A percentile compares a stretch with the other conserved stretches of the same genome.
Conservation (phyloP, 75 land plant genomes). For the Selaginella tamariscina region DNA sequence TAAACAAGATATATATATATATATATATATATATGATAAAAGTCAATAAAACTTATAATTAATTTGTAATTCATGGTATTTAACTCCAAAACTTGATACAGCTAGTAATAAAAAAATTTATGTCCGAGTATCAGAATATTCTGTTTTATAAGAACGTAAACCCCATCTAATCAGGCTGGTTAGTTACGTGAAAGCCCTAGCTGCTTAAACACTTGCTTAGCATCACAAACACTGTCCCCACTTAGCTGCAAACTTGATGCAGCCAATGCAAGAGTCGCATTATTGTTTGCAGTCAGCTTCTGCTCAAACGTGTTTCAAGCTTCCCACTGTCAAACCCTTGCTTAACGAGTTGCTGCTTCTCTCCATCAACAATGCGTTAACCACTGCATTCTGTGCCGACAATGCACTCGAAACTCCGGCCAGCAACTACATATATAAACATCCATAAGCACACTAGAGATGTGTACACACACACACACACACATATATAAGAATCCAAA, state of each 20-base stretch:
- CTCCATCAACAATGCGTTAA: background rate
- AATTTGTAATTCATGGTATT: too few species aligned
- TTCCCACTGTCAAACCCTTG: conserved; percentile 4
- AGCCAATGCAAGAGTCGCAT: conserved; percentile 53
- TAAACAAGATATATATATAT: too few species aligned
- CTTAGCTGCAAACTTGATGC: background rate
- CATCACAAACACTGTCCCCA: background rate
- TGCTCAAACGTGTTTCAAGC: conserved; percentile 74
- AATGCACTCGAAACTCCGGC: background rate
- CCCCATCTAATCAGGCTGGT: too few species aligned
- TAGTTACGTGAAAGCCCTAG: background rate
- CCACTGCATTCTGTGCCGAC: background rate
- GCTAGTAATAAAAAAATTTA: too few species aligned
- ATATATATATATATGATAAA: too few species aligned
- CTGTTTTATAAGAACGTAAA: too few species aligned
- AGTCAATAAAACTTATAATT: too few species aligned
- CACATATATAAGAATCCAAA: background rate
- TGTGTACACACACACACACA: too few species aligned
- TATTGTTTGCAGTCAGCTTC: conserved; percentile 70
- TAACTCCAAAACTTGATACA: too few species aligned
- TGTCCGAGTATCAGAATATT: too few species aligned
- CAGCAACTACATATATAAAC: background rate
- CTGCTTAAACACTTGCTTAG: background rate
- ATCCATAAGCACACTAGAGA: background rate
- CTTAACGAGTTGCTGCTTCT: background rate